Evolutionary conservation across 306 rosid genomes (phyloP), one percentile per base, ranked within the genome.

Genomic region (Dalbergia cochinchinensis): DNA sequence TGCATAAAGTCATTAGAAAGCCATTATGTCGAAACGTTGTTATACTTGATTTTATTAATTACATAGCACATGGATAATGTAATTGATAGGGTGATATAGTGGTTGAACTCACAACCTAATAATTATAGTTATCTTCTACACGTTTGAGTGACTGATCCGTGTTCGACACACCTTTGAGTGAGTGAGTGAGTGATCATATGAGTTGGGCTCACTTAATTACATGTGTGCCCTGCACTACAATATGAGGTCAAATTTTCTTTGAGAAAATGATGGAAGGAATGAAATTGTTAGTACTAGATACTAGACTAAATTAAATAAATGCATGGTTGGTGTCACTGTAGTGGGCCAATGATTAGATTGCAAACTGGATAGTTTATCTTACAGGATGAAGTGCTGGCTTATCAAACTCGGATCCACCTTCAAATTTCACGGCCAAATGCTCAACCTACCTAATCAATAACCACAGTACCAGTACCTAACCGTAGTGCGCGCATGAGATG

Each of bases 191-290:
- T n/a, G n/a, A n/a, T n/a, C n/a, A n/a, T n/a, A 26, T 2, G 31
- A 26, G 31, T 26, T 26, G 2, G 47, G 47, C 47, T 42, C 47
- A 42, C 47, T 51, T 26, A 4, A 16, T 71, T 13, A n/a, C 76
- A 71, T 15, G 76, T 15, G 76, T 53, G 76, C 12, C 18, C 12
- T 16, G 9, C 34, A 44, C 50, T 7, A n/a, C 7, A 66, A 69
- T 47, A n/a, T n/a, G n/a, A n/a, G n/a, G n/a, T 51, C 12, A 47
- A 12, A 10, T 47, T 47, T 47, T 47, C 53, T 47, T 8, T 12
- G 14, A 47, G 15, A 47, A 11, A 47, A 47, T 47, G 8, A 51
- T n/a, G 19, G 3, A n/a, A 42, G 47, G 54, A 48, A 11, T 48
- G 54, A 48, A 48, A 48, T 50, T 50, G 14, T 50, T 50, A 50